Evolutionary conservation across 345 rosid species (phyloP).

Genomic region (Citrus reticulata): DNA sequence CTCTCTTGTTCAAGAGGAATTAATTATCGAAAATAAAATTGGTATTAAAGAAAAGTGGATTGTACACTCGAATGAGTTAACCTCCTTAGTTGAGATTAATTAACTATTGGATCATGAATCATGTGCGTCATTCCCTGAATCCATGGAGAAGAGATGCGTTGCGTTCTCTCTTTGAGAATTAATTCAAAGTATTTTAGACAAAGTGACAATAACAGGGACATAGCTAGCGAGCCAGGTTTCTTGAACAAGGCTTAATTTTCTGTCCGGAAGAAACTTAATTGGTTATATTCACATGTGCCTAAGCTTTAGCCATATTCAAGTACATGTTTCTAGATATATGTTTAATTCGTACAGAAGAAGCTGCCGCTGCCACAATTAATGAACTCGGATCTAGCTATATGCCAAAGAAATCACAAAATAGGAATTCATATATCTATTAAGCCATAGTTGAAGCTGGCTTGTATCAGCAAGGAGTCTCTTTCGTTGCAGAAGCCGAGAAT

Average conservation of each 20-base stretch:
- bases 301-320: not conserved
- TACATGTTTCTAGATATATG: not conserved
- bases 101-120: conserved; percentile 16
- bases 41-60: not conserved
- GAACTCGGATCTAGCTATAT: not conserved
- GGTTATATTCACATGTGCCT: not conserved
- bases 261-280: conserved; percentile 31
- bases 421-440: not conserved
- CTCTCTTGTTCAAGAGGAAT: conserved; percentile 2
- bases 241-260: conserved; percentile 29
- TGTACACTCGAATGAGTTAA: conserved; percentile 1
- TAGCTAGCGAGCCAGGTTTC: conserved; percentile 27
- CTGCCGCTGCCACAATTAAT: not conserved
- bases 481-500: not conserved
- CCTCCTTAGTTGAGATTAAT: not conserved
- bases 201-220: conserved; percentile 10
- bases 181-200: not conserved
- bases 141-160: conserved; percentile 39
- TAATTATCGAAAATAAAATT: not conserved
- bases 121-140: conserved; percentile 52
- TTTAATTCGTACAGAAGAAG: not conserved
- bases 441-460: not conserved
- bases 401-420: not conserved
- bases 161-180: conserved; percentile 18
- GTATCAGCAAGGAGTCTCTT: not conserved